A percentile compares a stretch with the other conserved stretches of the same genome.
phyloP scores from a whole-genome alignment of 129 eudicot species.

The Flaveria brownii region DNA sequence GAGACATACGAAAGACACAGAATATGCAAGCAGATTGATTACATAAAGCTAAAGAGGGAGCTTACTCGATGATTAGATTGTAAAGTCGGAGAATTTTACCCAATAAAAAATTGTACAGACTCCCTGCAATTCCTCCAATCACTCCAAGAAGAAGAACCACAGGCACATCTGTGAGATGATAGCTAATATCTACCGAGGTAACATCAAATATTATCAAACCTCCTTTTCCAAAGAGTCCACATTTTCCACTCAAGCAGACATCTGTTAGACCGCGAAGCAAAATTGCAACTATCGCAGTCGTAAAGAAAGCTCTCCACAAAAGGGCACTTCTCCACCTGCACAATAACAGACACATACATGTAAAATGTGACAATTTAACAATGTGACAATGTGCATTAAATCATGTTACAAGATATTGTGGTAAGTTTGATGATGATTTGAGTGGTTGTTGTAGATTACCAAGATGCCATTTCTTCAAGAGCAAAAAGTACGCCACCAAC shows the following conservation, averaged over 20 bases:
- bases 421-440: not conserved
- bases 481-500: conserved; percentile 97
- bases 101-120: conserved; percentile 66
- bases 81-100: conserved; percentile 61
- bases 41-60: conserved; percentile 20
- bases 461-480: conserved; percentile 97
- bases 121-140: conserved; percentile 76
- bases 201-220: conserved; percentile 94
- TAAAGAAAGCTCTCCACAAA: conserved; percentile 91
- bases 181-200: conserved; percentile 60
- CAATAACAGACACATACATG: conserved; percentile 15
- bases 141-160: conserved; percentile 78
- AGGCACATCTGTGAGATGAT: conserved; percentile 86
- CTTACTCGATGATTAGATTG: conserved; percentile 74
- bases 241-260: conserved; percentile 76
- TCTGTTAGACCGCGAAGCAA: conserved; percentile 85
- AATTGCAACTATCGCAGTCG: conserved; percentile 83
- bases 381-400: not conserved
- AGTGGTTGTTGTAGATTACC: conserved; percentile 44
- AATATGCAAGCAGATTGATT: not conserved
- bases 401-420: not conserved
- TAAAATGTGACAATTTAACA: conserved; percentile 2
- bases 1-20: not conserved
- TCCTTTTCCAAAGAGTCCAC: conserved; percentile 95
- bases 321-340: conserved; percentile 99